Evolutionary conservation across 2,329 filamentous ascomycete genomes (phyloP).

Genomic region (Stemphylium beticola): DNA sequence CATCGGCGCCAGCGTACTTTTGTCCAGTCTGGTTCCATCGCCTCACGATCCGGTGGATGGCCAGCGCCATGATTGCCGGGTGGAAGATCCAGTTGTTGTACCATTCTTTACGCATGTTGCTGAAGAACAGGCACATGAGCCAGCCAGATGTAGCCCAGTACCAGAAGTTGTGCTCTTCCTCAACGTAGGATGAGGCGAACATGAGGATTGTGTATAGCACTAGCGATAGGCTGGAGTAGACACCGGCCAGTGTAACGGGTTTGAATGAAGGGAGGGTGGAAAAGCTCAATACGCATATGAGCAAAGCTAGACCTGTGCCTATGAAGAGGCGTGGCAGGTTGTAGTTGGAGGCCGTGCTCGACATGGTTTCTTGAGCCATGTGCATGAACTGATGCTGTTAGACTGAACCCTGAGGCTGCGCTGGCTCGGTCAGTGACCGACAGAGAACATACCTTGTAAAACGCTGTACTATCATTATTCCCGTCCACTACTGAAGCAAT

Average conservation of each 20-base stretch:
- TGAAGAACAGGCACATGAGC: conserved; percentile 59
- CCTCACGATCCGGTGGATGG: conserved; percentile 69
- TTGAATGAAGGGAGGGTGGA: conserved; percentile 43
- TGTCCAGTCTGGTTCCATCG: conserved; percentile 98
- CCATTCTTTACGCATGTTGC: conserved; percentile 40
- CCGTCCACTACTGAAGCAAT: conserved; percentile 17
- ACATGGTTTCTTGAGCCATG: conserved; percentile 79
- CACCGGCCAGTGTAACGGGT: conserved; percentile 59
- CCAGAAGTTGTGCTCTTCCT: conserved; percentile 99
- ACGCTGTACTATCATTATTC: conserved; percentile 41
- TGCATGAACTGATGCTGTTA: conserved; percentile 64
- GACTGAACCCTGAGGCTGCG: not conserved
- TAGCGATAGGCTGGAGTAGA: conserved; percentile 47
- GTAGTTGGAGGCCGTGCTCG: conserved; percentile 91
- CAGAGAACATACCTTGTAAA: conserved; percentile 49
- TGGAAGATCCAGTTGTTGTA: conserved; percentile 35
- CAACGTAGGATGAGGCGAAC: conserved; percentile 97
- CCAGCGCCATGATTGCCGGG: conserved; percentile 58
- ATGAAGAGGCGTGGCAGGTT: conserved; percentile 67
- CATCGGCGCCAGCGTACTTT: conserved; percentile 89
- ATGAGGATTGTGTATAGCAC: conserved; percentile 80
- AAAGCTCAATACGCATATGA: conserved; percentile 51
- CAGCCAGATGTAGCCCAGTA: conserved; percentile 85
- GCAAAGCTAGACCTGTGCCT: conserved; percentile 54
- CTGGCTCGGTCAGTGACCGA: not conserved